A percentile compares a stretch with the other conserved stretches of the same genome.
These are phyloP conservation scores for Sonneratia alba DNA, from an alignment of 345 rosid species.

Conservation along the genomic window DNA sequence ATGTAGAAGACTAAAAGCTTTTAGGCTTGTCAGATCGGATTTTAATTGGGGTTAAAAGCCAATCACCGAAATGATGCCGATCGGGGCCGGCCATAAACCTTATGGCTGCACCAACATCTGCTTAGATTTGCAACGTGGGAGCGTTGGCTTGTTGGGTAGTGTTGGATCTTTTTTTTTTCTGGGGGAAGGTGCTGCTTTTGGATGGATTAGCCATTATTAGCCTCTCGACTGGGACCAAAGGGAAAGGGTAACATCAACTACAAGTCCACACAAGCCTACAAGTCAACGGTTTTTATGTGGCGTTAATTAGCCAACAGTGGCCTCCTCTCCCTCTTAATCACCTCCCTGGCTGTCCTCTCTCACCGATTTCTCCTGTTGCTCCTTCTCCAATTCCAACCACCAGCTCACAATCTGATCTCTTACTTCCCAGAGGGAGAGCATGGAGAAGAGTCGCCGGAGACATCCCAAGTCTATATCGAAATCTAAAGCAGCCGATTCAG, in stretches of 20 bases:
- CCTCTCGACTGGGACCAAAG: not conserved
- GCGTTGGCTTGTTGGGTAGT: too few relatives aligned
- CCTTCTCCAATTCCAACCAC: not conserved
- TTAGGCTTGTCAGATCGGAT: too few relatives aligned
- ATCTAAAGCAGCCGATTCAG: slow-evolving; percentile 6
- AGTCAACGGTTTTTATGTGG: slow-evolving; percentile 7
- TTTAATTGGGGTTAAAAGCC: too few relatives aligned
- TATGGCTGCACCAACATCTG: too few relatives aligned
- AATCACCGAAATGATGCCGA: too few relatives aligned
- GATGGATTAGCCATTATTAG: not conserved
- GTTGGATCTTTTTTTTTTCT: too few relatives aligned
- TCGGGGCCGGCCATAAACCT: too few relatives aligned
- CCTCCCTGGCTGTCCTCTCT: not conserved
- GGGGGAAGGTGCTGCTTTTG: not conserved
- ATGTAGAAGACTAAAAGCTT: too few relatives aligned
- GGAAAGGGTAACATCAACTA: slow-evolving; percentile 11
- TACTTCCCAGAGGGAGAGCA: not conserved
- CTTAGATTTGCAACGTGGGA: too few relatives aligned
- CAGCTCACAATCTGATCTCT: not conserved
- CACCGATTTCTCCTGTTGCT: not conserved
- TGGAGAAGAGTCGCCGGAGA: not conserved
- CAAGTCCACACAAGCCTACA: slow-evolving; percentile 20
- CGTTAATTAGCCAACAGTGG: not conserved
- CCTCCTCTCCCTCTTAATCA: not conserved
- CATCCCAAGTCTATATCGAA: not conserved